Percentiles rank a stretch among this genome's conserved stretches.
phyloP scores from a whole-genome alignment of 768 basidiomycete genomes.

The Mycena belliarum region DNA sequence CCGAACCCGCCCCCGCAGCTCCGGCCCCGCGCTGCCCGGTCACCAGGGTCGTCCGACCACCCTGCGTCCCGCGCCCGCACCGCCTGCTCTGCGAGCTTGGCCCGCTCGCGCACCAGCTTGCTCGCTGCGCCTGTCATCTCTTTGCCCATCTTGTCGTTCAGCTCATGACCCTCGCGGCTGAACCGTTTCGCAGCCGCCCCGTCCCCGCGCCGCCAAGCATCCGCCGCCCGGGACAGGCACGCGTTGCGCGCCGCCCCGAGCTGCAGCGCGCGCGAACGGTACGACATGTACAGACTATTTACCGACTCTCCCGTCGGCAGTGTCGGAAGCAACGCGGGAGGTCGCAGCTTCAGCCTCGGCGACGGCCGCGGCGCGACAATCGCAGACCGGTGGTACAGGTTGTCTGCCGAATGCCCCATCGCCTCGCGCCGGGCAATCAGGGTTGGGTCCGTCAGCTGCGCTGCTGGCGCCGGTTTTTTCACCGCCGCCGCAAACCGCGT shows the following conservation, averaged over 20 bases:
- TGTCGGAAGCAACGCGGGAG: constrained; percentile 85
- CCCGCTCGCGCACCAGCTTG: constrained; percentile 83
- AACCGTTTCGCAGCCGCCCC: constrained; percentile 95
- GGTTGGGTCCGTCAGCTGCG: constrained; percentile 34
- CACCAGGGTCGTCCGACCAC: constrained; percentile 85
- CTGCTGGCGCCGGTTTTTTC: constrained; percentile 57
- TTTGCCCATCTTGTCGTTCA: constrained; percentile 86
- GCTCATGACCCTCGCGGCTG: constrained; percentile 89
- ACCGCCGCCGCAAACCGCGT: constrained; percentile 90
- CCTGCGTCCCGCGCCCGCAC: constrained; percentile 67
- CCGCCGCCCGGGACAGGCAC: constrained; percentile 91
- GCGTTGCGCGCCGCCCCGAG: constrained; percentile 93
- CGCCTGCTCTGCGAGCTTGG: constrained; percentile 71
- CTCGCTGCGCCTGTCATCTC: constrained; percentile 87
- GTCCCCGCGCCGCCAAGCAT: constrained; percentile 94
- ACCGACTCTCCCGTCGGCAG: constrained; percentile 82
- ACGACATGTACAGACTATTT: constrained; percentile 83
- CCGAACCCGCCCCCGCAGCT: constrained; percentile 81
- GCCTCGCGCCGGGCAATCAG: constrained; percentile 54
- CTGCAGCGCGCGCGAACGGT: constrained; percentile 85
- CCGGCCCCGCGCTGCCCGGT: constrained; percentile 74
- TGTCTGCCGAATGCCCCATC: constrained; percentile 61
- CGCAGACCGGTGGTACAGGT: constrained; percentile 62
- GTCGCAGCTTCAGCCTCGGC: constrained; percentile 79
- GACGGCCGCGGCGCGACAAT: constrained; percentile 82